Conservation (phyloP, 2,329 filamentous ascomycete species). For the Sphaerulina vaccinii region DNA sequence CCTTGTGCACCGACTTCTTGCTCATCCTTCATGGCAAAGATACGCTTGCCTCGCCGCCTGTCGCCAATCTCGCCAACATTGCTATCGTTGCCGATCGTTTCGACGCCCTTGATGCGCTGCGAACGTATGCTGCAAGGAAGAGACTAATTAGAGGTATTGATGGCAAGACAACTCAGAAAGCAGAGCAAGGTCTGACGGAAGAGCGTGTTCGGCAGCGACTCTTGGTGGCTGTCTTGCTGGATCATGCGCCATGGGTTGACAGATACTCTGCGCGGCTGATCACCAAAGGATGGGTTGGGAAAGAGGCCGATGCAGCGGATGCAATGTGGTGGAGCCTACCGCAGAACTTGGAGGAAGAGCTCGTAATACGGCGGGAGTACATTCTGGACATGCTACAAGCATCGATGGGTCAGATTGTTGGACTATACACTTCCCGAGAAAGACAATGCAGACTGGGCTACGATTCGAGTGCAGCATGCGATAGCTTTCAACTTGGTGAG, state of each 20-base stretch:
- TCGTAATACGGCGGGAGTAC: constrained; percentile 64
- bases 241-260: constrained; percentile 60
- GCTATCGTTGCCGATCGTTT: constrained; percentile 73
- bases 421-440: constrained; percentile 65
- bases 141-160: constrained; percentile 46
- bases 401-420: constrained; percentile 65
- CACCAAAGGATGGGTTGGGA: constrained; percentile 63
- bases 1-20: constrained; percentile 63
- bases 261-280: constrained; percentile 65
- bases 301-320: constrained; percentile 40
- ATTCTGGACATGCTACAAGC: constrained; percentile 69
- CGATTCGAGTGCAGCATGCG: constrained; percentile 68
- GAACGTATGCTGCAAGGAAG: constrained; percentile 52
- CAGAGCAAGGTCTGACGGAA: constrained; percentile 51
- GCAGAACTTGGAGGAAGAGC: constrained; percentile 67
- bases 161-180: constrained; percentile 45
- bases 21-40: constrained; percentile 62
- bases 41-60: constrained; percentile 44
- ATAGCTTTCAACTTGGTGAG: constrained; percentile 76
- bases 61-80: constrained; percentile 65
- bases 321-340: constrained; percentile 73
- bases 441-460: constrained; percentile 72
- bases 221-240: constrained; percentile 63
- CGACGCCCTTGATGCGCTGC: constrained; percentile 60
- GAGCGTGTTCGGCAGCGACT: constrained; percentile 69